Conservation (phyloP, 2,329 filamentous ascomycete genomes). For the Metarhizium rileyi region DNA sequence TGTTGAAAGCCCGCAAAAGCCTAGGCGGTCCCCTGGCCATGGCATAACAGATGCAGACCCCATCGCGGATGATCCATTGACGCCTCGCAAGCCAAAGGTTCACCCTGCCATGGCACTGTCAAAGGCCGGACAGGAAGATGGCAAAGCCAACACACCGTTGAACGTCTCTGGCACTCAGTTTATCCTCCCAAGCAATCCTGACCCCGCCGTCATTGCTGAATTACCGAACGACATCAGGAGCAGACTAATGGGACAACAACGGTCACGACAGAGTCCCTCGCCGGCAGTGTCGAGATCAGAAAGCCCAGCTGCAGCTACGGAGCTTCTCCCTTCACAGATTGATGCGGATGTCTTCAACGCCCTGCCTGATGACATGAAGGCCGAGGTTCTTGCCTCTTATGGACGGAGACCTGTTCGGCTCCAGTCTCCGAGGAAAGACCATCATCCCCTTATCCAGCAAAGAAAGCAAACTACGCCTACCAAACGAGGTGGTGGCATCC, state of each 20-base stretch:
- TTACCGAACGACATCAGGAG: conserved; percentile 75
- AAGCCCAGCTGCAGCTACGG: conserved; percentile 29
- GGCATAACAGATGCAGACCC: conserved; percentile 35
- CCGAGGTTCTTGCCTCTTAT: conserved; percentile 73
- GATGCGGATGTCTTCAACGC: conserved; percentile 78
- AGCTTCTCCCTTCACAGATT: conserved; percentile 61
- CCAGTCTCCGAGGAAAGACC: conserved; percentile 42
- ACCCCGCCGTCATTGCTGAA: conserved; percentile 72
- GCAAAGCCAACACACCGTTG: conserved; percentile 54
- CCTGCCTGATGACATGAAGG: conserved; percentile 75
- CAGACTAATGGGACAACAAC: conserved; percentile 59
- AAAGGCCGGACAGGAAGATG: conserved; percentile 37
- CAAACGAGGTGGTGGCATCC: conserved; percentile 47
- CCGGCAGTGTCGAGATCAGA: conserved; percentile 23
- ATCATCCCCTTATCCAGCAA: conserved; percentile 40
- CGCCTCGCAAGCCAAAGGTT: conserved; percentile 39
- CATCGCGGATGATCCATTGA: conserved; percentile 45
- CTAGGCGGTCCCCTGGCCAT: conserved; percentile 19
- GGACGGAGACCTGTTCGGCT: conserved; percentile 26
- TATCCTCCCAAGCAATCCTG: conserved; percentile 73
- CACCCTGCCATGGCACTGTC: conserved; percentile 46
- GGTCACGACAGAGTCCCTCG: conserved; percentile 16
- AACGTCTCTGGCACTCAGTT: conserved; percentile 88
- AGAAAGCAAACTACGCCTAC: conserved; percentile 52
- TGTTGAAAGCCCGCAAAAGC: conserved; percentile 24